These are phyloP conservation scores for Fonsecaea pedrosoi DNA, from an alignment of 2,329 filamentous ascomycete genomes.

Conservation along the genomic window DNA sequence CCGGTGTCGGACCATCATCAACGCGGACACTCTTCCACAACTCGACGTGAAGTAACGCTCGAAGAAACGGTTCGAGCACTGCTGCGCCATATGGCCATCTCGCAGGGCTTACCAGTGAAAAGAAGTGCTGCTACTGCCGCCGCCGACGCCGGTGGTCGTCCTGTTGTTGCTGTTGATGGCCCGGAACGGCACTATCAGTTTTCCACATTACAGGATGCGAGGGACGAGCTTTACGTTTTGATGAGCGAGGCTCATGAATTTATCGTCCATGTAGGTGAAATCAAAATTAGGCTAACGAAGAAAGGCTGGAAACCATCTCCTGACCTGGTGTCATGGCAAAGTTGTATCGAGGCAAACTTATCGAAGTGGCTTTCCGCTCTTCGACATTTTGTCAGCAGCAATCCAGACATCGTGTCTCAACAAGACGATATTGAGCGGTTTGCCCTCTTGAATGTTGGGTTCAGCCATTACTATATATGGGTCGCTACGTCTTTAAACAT, in stretches of 20 bases:
- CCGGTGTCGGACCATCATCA: background rate
- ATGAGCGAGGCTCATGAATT: constrained; percentile 26
- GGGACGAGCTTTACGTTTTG: constrained; percentile 19
- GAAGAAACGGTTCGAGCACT: constrained; percentile 14
- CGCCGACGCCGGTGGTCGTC: background rate
- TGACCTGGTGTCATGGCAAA: constrained; percentile 8
- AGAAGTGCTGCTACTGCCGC: background rate
- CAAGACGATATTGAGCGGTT: constrained; percentile 11
- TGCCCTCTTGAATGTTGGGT: constrained; percentile 7
- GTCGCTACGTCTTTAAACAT: constrained; percentile 10
- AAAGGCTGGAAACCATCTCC: constrained; percentile 25
- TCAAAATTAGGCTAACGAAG: constrained; percentile 7
- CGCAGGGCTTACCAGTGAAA: constrained; percentile 13
- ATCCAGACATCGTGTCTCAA: background rate
- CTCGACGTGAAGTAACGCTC: background rate
- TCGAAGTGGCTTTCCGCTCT: background rate
- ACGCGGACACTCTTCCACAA: background rate
- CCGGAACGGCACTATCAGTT: constrained; percentile 4
- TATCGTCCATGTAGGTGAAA: constrained; percentile 19
- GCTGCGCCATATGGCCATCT: constrained; percentile 25
- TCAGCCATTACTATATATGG: constrained; percentile 20
- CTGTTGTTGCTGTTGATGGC: background rate
- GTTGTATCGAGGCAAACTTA: constrained; percentile 9
- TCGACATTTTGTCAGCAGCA: constrained; percentile 1
- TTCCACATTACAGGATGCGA: constrained; percentile 13